Evolutionary conservation across 176 grass and related monocot genomes (phyloP), one percentile per base, ranked within the genome.

Genomic region (Oryza australiensis): DNA sequence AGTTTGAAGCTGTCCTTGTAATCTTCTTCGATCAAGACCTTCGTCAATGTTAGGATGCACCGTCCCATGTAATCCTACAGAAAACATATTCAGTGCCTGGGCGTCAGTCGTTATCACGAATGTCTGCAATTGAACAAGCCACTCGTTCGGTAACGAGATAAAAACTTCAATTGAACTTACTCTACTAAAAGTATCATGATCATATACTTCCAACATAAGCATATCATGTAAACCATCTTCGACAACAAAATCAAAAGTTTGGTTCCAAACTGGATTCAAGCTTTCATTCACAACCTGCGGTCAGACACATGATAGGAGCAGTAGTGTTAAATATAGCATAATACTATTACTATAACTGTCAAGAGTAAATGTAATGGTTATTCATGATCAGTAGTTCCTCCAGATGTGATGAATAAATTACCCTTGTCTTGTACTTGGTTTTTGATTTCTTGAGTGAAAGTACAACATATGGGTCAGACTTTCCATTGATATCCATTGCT

Each of bases 141-240:
- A 83, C 32, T 26, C 1, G 11, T 18, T 12, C 20, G 28, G 9
- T 62, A 76, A 12, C 15, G 68, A 7, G 12, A 68, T 41, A 0
- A 67, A 37, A 76, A 57, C 5, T 72, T 80, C 51, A 80, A 82
- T 16, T 40, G 40, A 70, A 88, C 83, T 74, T 81, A 98, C 93
- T 92, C 94, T 95, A 29, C 89, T 77, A 59, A 95, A 98, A 63
- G 96, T 98, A 76, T 98, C 96, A 16, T 93, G 96, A 20, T 98
- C 93, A 82, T 86, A 98, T 51, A 95, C 87, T 91, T 98, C 96
- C 76, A 98, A 74, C 75, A 98, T 93, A 48, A 98, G 90, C 93
- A 98, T 93, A 77, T 98, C 93, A 88, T 98, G 96, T 29, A 98
- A 82, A 29, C 93, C 93, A 88, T 95, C 96, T 93, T 98, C 96